Conservation (phyloP, 805 yeast species). For the Cyberlindnera meyerae region DNA sequence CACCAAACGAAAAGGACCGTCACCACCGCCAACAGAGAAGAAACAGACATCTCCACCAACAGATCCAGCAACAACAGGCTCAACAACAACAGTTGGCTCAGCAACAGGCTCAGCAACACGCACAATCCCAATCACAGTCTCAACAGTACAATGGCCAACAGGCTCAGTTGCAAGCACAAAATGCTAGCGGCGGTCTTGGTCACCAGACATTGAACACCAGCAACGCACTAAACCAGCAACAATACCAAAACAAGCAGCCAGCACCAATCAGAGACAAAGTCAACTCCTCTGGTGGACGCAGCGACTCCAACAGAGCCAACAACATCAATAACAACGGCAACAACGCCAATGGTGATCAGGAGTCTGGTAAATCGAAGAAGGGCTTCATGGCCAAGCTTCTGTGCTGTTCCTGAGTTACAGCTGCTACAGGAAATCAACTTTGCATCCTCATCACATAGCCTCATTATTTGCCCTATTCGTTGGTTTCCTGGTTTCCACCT, state of each 20-base stretch:
- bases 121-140: conserved; percentile 17
- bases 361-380: conserved; percentile 14
- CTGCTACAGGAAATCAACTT: background rate
- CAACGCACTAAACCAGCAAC: conserved; percentile 26
- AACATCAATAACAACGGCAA: conserved; percentile 15
- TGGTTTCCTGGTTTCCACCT: too few species aligned
- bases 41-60: conserved; percentile 26
- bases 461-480: too few species aligned
- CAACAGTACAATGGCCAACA: conserved; percentile 7
- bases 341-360: conserved; percentile 15
- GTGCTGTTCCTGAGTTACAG: conserved; percentile 18
- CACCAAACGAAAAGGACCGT: conserved; percentile 31
- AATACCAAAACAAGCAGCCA: conserved; percentile 27
- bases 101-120: conserved; percentile 16
- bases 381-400: conserved; percentile 24
- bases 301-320: conserved; percentile 18
- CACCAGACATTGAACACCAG: conserved; percentile 16
- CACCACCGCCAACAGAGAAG: conserved; percentile 28
- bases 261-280: conserved; percentile 28
- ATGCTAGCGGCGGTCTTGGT: conserved; percentile 6
- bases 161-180: conserved; percentile 18
- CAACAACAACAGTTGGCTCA: conserved; percentile 17
- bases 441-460: too few species aligned
- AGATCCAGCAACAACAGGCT: conserved; percentile 20
- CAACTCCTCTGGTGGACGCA: conserved; percentile 18